phyloP scores from a whole-genome alignment of 1,284 basidiomycete species.

The Moesziomyces sp. region DNA sequence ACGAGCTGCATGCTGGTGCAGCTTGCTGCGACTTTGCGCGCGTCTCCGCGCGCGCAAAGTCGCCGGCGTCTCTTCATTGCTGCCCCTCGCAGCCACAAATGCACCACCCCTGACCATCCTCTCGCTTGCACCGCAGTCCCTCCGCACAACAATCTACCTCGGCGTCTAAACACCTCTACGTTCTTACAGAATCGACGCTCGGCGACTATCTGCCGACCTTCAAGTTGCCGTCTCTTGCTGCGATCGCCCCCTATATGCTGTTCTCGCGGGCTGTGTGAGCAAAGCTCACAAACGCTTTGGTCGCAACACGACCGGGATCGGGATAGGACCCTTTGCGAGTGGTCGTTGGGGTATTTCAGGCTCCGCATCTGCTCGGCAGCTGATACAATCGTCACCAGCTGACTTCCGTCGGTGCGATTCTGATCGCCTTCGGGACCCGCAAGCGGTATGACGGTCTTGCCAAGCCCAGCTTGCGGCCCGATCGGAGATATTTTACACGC shows the following conservation, averaged over 20 bases:
- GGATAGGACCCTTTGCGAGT: background rate
- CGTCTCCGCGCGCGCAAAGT: too few species aligned
- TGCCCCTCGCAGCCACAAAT: background rate
- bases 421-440: too few species aligned
- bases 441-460: too few species aligned
- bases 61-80: background rate
- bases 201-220: background rate
- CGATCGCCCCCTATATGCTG: too few species aligned
- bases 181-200: background rate
- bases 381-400: background rate
- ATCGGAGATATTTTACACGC: background rate
- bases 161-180: too few species aligned
- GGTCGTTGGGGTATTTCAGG: background rate
- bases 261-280: background rate
- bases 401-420: too few species aligned
- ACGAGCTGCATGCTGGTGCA: background rate
- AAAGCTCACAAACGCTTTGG: too few species aligned
- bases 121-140: background rate
- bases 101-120: background rate
- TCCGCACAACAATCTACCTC: background rate
- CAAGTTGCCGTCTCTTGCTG: too few species aligned
- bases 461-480: too few species aligned
- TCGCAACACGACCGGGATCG: background rate
- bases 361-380: background rate
- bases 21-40: too few species aligned